Evolutionary conservation across 108 stramenopile species (phyloP), one percentile per base, ranked within the genome.

Genomic region (Discostella stelligeroides): DNA sequence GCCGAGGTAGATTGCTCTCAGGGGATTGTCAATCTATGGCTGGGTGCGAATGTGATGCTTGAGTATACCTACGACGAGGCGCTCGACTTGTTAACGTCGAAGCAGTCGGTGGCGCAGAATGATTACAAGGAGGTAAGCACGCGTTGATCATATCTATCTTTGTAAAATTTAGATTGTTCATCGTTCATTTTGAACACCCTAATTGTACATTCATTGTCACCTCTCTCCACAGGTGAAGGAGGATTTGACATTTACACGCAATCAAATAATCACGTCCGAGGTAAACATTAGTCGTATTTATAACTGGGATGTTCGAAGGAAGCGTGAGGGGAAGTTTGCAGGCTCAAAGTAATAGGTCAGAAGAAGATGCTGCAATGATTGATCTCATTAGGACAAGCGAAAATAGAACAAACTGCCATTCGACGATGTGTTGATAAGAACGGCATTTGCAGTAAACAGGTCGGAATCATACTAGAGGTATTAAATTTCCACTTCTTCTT

Each of bases 41-140:
- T 99, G 37, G 98, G 98, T 27, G 98, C 97, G 48, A 95, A 96
- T 88, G 97, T 98, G 59, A 98, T 99, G 98, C 70, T 99, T 73
- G 98, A 99, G 64, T 99, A 98, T 82, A 92, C 95, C 23, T 98
- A 98, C 76, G 88, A 95, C 14, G 98, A 99, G 54, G 98, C 98
- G 20, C 69, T 96, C 39, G 91, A 83, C 23, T 79, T 96, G 68
- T 83, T 97, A 66, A 61, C 73, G 21, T 63, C 74, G 37, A 92
- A 92, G 60, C 64, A 82, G 46, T 60, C 76, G 46, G 51, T 64
- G 50, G 93, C 89, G 5, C 81, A 84, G 54, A 72, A 68, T 55
- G 90, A 95, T 40, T 87, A 72, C 17, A 59, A 79, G 30, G 86
- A 85, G 30, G n/a, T n/a, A n/a, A n/a, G 85, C 86, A n/a, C 39